These are phyloP conservation scores for Garcileccinum viscosum DNA, from an alignment of 1,284 basidiomycete genomes.

Conservation along the genomic window DNA sequence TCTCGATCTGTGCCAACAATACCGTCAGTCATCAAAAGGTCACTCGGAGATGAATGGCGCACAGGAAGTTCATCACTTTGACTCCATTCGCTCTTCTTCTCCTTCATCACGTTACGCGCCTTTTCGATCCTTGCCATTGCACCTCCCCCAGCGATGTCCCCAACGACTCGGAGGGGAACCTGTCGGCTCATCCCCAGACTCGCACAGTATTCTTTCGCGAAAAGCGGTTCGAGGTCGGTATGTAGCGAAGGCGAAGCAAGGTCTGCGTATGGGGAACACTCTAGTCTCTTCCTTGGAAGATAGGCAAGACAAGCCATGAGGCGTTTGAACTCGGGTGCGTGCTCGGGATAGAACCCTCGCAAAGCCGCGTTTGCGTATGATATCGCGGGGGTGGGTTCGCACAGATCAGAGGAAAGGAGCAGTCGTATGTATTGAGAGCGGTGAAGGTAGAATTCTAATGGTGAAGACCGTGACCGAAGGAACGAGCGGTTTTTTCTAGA, in stretches of 20 bases:
- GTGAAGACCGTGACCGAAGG: constrained; percentile 71
- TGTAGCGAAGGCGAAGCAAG: constrained; percentile 73
- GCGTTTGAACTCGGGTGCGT: constrained; percentile 72
- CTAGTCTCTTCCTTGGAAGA: constrained; percentile 67
- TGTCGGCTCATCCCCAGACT: constrained; percentile 87
- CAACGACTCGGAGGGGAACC: constrained; percentile 84
- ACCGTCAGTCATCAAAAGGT: constrained; percentile 8
- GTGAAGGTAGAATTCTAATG: constrained; percentile 86
- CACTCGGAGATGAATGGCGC: constrained; percentile 1
- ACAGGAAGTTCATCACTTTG: constrained; percentile 91
- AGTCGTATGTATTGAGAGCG: constrained; percentile 84
- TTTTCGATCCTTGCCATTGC: constrained; percentile 91
- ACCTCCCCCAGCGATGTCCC: constrained; percentile 89
- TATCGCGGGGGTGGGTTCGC: constrained; percentile 65
- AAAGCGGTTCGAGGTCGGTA: constrained; percentile 79
- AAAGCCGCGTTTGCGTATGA: constrained; percentile 78
- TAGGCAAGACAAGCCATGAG: constrained; percentile 82
- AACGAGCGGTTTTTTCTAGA: constrained; percentile 69
- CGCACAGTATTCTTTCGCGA: constrained; percentile 90
- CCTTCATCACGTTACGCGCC: constrained; percentile 89
- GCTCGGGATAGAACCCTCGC: constrained; percentile 68
- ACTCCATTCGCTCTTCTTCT: constrained; percentile 90
- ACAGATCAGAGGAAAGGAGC: constrained; percentile 62
- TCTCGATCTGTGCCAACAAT: constrained; percentile 78
- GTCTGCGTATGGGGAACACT: constrained; percentile 77